phyloP scores from a whole-genome alignment of 2,329 filamentous ascomycete species.

The Colletotrichum sp. region DNA sequence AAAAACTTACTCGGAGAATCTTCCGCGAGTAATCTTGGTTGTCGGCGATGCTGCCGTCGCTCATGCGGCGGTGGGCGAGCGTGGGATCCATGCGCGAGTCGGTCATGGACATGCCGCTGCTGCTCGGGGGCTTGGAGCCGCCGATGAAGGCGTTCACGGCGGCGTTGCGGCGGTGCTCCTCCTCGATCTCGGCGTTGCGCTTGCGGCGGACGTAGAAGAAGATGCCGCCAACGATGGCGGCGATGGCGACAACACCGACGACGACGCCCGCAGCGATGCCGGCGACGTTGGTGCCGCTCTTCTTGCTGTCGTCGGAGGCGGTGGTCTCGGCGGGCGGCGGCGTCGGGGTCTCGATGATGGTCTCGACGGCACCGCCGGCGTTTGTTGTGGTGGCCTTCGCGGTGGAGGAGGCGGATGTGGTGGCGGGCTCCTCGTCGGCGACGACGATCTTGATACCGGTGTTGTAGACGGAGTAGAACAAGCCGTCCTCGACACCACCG shows the following conservation, averaged over 20 bases:
- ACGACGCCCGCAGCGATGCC: slow-evolving; percentile 90
- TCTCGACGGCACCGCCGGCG: slow-evolving; percentile 6
- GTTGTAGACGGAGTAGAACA: slow-evolving; percentile 54
- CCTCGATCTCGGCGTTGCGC: slow-evolving; percentile 78
- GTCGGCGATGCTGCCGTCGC: slow-evolving; percentile 95
- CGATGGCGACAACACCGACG: slow-evolving; percentile 76
- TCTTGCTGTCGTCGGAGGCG: slow-evolving; percentile 22
- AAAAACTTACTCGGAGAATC: slow-evolving; percentile 83
- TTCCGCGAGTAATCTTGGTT: slow-evolving; percentile 96
- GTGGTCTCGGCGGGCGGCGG: not conserved
- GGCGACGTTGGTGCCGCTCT: slow-evolving; percentile 68
- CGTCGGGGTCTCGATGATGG: slow-evolving; percentile 3
- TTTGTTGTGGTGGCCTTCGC: slow-evolving; percentile 14
- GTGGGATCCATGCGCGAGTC: slow-evolving; percentile 89
- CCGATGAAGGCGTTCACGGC: slow-evolving; percentile 79
- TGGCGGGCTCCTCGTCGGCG: slow-evolving; percentile 31
- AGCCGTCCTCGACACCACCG: slow-evolving; percentile 36
- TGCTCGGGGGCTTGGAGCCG: slow-evolving; percentile 66
- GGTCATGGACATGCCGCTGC: slow-evolving; percentile 72
- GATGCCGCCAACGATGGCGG: slow-evolving; percentile 68
- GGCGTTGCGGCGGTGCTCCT: slow-evolving; percentile 83
- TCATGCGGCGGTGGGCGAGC: slow-evolving; percentile 83
- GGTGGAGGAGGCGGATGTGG: slow-evolving; percentile 29
- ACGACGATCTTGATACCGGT: slow-evolving; percentile 50
- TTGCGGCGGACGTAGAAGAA: slow-evolving; percentile 79